Evolutionary conservation across 2,329 filamentous ascomycete species (phyloP), one percentile per base, ranked within the genome.

Genomic region (Colletotrichum falcatum): DNA sequence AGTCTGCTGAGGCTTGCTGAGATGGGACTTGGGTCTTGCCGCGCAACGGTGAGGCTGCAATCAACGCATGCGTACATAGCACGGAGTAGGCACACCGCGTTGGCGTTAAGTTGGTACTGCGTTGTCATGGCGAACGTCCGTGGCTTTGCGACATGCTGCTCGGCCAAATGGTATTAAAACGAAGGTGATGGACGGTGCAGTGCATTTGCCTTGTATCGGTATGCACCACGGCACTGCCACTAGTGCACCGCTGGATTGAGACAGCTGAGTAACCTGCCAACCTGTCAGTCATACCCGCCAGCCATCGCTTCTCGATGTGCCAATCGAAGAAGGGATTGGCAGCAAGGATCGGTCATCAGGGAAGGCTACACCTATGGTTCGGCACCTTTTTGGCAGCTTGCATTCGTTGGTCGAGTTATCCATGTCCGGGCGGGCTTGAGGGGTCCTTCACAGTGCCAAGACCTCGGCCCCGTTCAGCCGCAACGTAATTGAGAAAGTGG

Each of bases 241-340:
- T 11, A 23, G 28, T 54, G 33, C 23, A 53, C 35, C 35, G 65
- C 48, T 20, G 30, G 2, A 46, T 12, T 66, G 26, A 55, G 56
- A 26, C 46, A 55, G 30, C 44, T 53, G 26, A 44, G 33, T 39
- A 55, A 49, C 26, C 46, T 20, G 49, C 49, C 26, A 30, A 49
- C 26, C 48, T 39, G 53, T 55, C 49, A 66, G 55, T 35, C 63
- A 42, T 44, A 44, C 44, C 30, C 11, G 44, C 49, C 56, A 26
- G 56, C 39, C 14, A 59, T 70, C 42, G 55, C 42, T 51, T 66
- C 59, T 58, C 63, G n/a, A 44, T 66, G 63, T 63, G 49, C 63
- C 62, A 63, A 66, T 66, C 63, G 66, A 49, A 56, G 56, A 65
- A 61, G 42, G 63, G 66, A 67, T 70, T 59, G 26, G 51, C 67